Base-by-base conservation (phyloP, 2,329 filamentous ascomycete genomes). In the Sporothrix inflata region DNA sequence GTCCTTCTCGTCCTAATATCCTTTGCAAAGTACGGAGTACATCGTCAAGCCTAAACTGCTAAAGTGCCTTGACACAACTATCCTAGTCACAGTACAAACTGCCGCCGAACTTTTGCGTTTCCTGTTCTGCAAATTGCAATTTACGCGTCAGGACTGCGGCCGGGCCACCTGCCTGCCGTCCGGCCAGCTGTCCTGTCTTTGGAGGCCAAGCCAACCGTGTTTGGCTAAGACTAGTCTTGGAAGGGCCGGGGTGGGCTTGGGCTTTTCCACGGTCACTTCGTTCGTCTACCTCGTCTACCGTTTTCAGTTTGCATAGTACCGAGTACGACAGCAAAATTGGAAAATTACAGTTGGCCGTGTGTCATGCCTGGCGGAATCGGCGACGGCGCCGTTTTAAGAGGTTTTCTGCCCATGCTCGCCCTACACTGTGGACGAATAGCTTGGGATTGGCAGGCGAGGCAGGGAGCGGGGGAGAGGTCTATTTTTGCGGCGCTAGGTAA, bases 91-190 rank as follows among this genome's bases (percentile, higher is more conserved):
- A 30, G 9, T 21, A 21, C 60, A 65, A 65, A 27, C n/a, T 45
- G 60, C 60, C 21, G 60, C 38, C n/a, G 5, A 45, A 45, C 24
- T 57, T 34, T 34, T 57, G 27, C 57, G 16, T n/a, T 66, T 49
- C 40, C 8, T 47, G 61, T 40, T 24, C 11, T 49, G 66, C 66
- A 69, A 47, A 69, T 69, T 69, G 67, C 67, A 69, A 69, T 69
- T 30, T 60, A 69, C 67, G 67, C 49, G 67, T 69, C 34, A 21
- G 30, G 40, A 4, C 60, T 65, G 60, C 60, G 60, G 38, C 60
- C 60, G 60, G 60, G 21, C 38, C 60, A 27, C 60, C 60, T 42
- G 38, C 60, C 38, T 63, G 38, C 60, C 60, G 60, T n/a, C 60
- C 60, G 60, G 60, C 60, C 60, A 63, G 38, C 38, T 45, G 60